phyloP scores from a whole-genome alignment of 2,329 filamentous ascomycete species.

The Aspergillus bombycis region DNA sequence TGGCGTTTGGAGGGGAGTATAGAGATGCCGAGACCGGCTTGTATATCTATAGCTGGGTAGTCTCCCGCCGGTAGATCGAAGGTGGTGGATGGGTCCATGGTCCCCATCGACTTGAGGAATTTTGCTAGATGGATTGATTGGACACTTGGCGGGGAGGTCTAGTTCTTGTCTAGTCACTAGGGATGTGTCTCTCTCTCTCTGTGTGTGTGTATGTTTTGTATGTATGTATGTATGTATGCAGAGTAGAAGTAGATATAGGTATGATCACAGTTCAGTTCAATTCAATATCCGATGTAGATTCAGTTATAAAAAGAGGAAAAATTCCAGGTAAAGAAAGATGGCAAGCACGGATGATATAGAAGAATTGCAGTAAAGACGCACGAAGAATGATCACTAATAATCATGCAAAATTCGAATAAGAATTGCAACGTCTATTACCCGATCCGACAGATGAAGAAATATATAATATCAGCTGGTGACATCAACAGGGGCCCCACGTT shows the following conservation, averaged over 20 bases:
- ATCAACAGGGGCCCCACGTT: conserved; percentile 1
- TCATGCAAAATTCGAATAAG: not conserved
- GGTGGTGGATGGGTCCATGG: not conserved
- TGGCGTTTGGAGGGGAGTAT: not conserved
- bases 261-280: not conserved
- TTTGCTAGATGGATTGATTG: not conserved
- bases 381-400: not conserved
- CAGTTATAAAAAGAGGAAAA: not conserved
- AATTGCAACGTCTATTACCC: not conserved
- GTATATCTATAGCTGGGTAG: not conserved
- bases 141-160: not conserved
- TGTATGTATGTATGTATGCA: not conserved
- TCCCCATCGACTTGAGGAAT: not conserved
- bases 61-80: not conserved
- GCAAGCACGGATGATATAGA: not conserved
- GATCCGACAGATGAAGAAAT: not conserved
- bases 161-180: not conserved
- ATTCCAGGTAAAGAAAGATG: not conserved
- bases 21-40: not conserved
- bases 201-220: not conserved
- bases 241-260: not conserved
- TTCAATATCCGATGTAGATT: not conserved
- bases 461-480: not conserved
- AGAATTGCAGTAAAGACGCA: not conserved
- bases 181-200: not conserved